A percentile compares a stretch with the other conserved stretches of the same genome.
These are phyloP conservation scores for Harringtonia lauricola DNA, from an alignment of 2,329 filamentous ascomycete genomes.

Conservation along the genomic window DNA sequence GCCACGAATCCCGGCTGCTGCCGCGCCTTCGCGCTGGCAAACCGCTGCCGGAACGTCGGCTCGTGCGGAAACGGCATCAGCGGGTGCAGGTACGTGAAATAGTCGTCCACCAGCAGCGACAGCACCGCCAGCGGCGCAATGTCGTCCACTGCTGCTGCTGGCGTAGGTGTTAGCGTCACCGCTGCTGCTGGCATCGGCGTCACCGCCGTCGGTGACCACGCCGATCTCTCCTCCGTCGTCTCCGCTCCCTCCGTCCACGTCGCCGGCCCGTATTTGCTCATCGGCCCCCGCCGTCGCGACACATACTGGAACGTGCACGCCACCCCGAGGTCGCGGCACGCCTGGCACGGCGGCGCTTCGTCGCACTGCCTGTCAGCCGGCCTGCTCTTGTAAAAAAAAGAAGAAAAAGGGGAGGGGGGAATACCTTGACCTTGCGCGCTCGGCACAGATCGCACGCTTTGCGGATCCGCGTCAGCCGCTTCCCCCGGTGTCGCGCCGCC, in stretches of 20 bases:
- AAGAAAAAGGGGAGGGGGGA: constrained; percentile 1
- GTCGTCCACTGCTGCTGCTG: constrained; percentile 34
- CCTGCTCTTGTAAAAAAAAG: constrained; percentile 2
- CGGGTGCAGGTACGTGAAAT: constrained; percentile 74
- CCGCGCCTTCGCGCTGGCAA: constrained; percentile 55
- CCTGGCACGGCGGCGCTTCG: constrained; percentile 27
- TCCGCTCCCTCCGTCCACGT: constrained; percentile 24
- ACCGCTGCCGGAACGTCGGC: constrained; percentile 61
- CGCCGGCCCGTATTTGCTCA: constrained; percentile 43
- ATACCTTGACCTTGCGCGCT: constrained; percentile 47
- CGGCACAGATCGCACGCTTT: constrained; percentile 53
- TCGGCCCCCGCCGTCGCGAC: constrained; percentile 47
- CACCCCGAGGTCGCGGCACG: constrained; percentile 44
- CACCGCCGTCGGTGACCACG: neutral
- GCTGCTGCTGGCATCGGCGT: neutral
- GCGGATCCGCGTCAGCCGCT: constrained; percentile 34
- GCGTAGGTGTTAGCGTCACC: neutral
- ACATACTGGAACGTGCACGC: constrained; percentile 46
- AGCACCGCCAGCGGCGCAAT: constrained; percentile 62
- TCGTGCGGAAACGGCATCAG: constrained; percentile 70
- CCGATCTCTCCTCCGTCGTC: constrained; percentile 8
- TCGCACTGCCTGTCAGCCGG: constrained; percentile 5
- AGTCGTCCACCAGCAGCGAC: constrained; percentile 64
- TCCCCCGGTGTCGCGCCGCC: neutral
- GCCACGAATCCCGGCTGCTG: constrained; percentile 57